Base-by-base conservation (phyloP, 2,329 filamentous ascomycete genomes). In the Colletotrichum sp. region DNA sequence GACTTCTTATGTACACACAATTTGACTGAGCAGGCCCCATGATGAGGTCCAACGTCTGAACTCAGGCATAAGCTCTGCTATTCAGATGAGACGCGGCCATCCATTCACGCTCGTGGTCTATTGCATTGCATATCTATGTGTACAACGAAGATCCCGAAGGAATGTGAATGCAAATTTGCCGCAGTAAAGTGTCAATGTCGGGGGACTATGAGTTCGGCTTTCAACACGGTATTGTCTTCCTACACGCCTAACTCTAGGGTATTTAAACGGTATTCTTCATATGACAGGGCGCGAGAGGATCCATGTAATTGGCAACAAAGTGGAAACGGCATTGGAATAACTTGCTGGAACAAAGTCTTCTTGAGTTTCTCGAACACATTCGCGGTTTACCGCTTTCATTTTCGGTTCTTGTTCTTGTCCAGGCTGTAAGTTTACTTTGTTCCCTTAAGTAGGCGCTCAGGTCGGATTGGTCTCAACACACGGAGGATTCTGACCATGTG, bases 1-100 rank as follows among this genome's bases (percentile, higher is more conserved):
- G 0, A 21, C n/a, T 4, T 49, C 0, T 49, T 49, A 49, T 13
- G 21, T 1, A 12, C 44, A n/a, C 0, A 6, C 0, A 5, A 3
- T n/a, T 21, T 4, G 9, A 21, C 18, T 2, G 0, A 49, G 18
- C 6, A 49, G 3, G 10, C n/a, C 18, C 9, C 18, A 21, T 0
- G 18, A 49, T 21, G 44, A 49, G 18, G 44, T 1, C 9, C n/a
- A 1, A n/a, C 10, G 1, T 49, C 44, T 1, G 10, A 2, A 13
- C 44, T 3, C 44, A 49, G 3, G 18, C 18, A 21, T 49, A 2
- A 2, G 10, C 0, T 21, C 0, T 49, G 10, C n/a, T 49, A 2
- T 1, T 13, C 44, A 21, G 0, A 49, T 7, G 0, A 49, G 18
- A n/a, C n/a, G 6, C 44, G 1, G 1, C 44, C 44, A 49, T 3